Evolutionary conservation across 495 filamentous ascomycete species (phyloP), one percentile per base, ranked within the genome.

Genomic region (Lasiosphaeris hirsuta): DNA sequence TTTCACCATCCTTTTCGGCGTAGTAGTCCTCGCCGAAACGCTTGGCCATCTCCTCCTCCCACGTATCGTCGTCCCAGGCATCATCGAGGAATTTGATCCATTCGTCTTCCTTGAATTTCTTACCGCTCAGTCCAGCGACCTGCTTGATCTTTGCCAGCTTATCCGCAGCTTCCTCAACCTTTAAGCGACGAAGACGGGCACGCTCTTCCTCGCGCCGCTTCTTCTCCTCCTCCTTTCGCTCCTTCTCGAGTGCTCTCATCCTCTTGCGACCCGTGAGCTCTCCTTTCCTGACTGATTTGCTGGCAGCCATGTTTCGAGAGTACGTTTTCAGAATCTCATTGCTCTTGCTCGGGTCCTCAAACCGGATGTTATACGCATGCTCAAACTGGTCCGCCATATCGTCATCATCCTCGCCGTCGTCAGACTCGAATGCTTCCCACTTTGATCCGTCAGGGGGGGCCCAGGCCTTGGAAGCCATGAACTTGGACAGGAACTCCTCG

Each of bases 291-390:
- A 95, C 92, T 2, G 91, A 91, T 43, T 88, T 85, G 43, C 84
- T 84, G 41, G 86, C 86, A 40, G 87, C 86, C 30, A 88, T 78
- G 67, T 95, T 90, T 83, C 94, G 85, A 53, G 92, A 85, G 71
- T 96, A 93, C 9, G 93, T 90, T 58, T 86, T 84, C 2, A 97
- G 69, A 50, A 87, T 84, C 65, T 96, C 90, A 61, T 96, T 96
- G 58, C 87, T 81, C 60, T 85, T 87, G 62, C 78, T 80, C 0
- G 94, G 91, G 63, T 98, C 88, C 65, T 98, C 94, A 64, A 98
- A 98, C 19, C 94, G 88, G 71, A 96, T 76, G 71, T 98, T 98
- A 75, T 95, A 98, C n/a, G 91, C 92, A 52, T 87, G 81, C 69
- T 98, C 94, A 61, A 91, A 92, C 30, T 83, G 82, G 23, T 98